Evolutionary conservation across 192 early-diverging fungal genomes (phyloP), one percentile per base, ranked within the genome.

Genomic region (Chytriomyces hyalinus): DNA sequence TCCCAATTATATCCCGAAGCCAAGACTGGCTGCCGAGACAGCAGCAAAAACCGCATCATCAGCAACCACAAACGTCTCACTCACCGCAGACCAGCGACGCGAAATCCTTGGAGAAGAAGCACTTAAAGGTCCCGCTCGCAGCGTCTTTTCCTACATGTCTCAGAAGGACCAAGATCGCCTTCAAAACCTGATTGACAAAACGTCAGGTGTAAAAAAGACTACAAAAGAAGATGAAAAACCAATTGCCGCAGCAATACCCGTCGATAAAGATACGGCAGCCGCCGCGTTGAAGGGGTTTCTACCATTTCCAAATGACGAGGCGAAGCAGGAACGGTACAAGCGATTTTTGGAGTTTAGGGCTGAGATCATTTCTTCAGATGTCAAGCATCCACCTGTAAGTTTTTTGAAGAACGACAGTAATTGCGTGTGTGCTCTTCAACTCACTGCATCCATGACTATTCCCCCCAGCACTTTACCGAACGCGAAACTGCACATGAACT

Each of bases 201-300:
- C 65, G 28, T 61, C 36, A 48, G 62, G 66, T 6, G 61, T 9
- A 9, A 59, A 36, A 44, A 66, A 53, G 63, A 15, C 26, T 10
- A 26, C 11, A 26, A 82, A 84, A 46, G 26, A 70, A 15, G 70
- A 71, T 20, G 62, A 64, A 22, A 65, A 62, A 6, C 26, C 62
- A 5, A 17, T 73, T 45, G 69, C 75, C 1, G 61, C 67, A 9
- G 90, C 75, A 22, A 81, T 84, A 5, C 78, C 67, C 60, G 84
- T 95, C 20, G 84, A 91, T 22, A 91, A 88, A 69, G 81, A 86
- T n/a, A 83, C 87, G 0, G 94, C 94, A 0, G 26, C 84, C 53
- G 85, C 88, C 0, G 93, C 93, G 0, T 70, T 95, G 13, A 87
- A 87, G 78, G 93, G 93, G 11, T 95, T 92, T 76, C 91, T 94